A percentile compares a stretch with the other conserved stretches of the same genome.
These are phyloP conservation scores for Castanea crenata DNA, from an alignment of 306 rosid species.

Conservation along the genomic window DNA sequence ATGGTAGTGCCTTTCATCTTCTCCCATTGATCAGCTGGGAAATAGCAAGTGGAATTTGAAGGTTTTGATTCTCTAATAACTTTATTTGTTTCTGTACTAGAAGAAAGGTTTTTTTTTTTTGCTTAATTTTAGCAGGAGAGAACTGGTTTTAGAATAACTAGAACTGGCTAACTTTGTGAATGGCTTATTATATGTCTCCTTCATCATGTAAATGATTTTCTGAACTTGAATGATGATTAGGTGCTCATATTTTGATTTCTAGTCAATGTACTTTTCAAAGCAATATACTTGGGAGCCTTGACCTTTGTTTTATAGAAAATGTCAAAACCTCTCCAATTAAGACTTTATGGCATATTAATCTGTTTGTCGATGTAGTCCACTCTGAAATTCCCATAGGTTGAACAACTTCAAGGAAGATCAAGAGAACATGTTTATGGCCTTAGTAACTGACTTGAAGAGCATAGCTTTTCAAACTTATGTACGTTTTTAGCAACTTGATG, in stretches of 20 bases:
- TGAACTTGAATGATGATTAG: neutral
- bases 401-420: neutral
- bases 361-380: neutral
- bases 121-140: neutral
- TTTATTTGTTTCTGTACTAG: neutral
- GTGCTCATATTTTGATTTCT: neutral
- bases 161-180: neutral
- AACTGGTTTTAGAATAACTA: conserved; percentile 1
- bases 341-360: neutral
- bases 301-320: neutral
- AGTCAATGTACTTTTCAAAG: neutral
- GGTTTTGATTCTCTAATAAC: conserved; percentile 51
- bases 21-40: conserved; percentile 82
- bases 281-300: neutral
- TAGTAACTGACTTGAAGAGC: neutral
- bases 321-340: neutral
- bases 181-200: neutral
- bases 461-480: neutral
- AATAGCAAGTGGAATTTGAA: conserved; percentile 94
- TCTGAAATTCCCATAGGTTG: neutral
- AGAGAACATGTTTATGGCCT: neutral
- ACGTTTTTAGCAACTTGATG: neutral
- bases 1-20: conserved; percentile 95
- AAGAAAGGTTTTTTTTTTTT: neutral
- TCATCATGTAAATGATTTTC: neutral